A percentile compares a stretch with the other conserved stretches of the same genome.
Evolutionary conservation across 805 yeast genomes (phyloP).

Genomic region (Starmera dryadoides): DNA sequence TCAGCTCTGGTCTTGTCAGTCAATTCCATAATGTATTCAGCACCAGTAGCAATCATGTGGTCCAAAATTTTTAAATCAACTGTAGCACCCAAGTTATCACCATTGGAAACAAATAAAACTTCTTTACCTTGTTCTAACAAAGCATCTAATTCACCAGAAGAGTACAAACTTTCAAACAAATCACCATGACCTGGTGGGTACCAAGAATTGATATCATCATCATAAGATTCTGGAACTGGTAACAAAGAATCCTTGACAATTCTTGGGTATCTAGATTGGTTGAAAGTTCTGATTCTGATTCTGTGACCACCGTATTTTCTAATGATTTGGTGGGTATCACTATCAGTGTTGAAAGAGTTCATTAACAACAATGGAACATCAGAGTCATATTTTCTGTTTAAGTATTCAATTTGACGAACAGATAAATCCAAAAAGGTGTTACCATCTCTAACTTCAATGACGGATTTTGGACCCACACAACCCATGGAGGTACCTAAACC

Average conservation of each 20-base stretch:
- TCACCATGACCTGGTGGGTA: constrained; percentile 99
- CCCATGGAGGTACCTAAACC: constrained; percentile 99
- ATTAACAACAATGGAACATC: constrained; percentile 94
- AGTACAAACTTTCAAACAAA: constrained; percentile 80
- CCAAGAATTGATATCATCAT: constrained; percentile 82
- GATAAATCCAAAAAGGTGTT: constrained; percentile 93
- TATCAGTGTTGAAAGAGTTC: constrained; percentile 98
- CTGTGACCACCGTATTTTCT: constrained; percentile 96
- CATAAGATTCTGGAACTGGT: constrained; percentile 79
- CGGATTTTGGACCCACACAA: constrained; percentile 97
- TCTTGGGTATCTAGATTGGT: constrained; percentile 97
- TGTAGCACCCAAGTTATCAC: constrained; percentile 98
- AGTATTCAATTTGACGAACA: constrained; percentile 93
- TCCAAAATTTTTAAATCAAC: constrained; percentile 85
- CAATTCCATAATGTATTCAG: constrained; percentile 97
- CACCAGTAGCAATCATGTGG: constrained; percentile 86
- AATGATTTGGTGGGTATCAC: constrained; percentile 89
- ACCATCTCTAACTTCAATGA: constrained; percentile 97
- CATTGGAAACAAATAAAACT: constrained; percentile 90
- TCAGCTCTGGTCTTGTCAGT: constrained; percentile 99
- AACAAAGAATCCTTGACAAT: constrained; percentile 90
- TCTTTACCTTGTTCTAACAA: constrained; percentile 92
- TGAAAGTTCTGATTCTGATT: constrained; percentile 89
- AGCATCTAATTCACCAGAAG: constrained; percentile 88
- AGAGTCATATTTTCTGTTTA: constrained; percentile 82